Base-by-base conservation (phyloP, 2,329 filamentous ascomycete genomes). In the Cordyceps cicadae region DNA sequence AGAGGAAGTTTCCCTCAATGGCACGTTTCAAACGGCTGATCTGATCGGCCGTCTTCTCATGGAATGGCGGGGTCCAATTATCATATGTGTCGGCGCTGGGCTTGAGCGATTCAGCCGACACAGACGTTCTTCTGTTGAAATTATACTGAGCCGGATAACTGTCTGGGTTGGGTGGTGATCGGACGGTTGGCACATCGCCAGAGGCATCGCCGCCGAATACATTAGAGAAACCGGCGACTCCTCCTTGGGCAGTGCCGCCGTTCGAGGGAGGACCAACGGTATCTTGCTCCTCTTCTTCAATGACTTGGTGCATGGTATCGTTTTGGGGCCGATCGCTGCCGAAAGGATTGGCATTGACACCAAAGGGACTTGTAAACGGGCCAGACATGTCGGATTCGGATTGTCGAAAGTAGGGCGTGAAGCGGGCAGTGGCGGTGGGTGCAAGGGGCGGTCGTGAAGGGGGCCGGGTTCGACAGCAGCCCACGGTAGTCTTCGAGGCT, bases 41-140 rank as follows among this genome's bases (percentile, higher is more conserved):
- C 76, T 97, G 94, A 15, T 96, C 92, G 1, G 81, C 70, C 0
- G 89, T 85, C 79, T 99, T 99, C 64, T 86, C 83, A 72, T 94
- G 91, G 68, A 84, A 84, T 2, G 94, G 94, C 9, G 94, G 91
- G 34, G 87, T 83, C 92, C 93, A 99, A 74, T 90, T 94, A 72
- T 94, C 91, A 68, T 90, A 87, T 61, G 85, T 85, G 63, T 92
- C 87, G 37, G 89, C 87, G 54, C 87, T 89, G 19, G 94, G 94
- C 74, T 96, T 96, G 70, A 97, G 81, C 1, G 93, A 97, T 76
- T 99, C 94, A 55, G 94, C 94, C 46, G 94, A 97, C 58, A 99
- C 94, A 3, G 94, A 97, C 45, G 92, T 97, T 68, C 94, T 90
- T 65, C 94, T 89, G 68, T 86, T 89, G 75, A 96, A 87, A 74